Conservation (phyloP, 2,329 filamentous ascomycete species). For the Pseudogymnoascus verrucosus region DNA sequence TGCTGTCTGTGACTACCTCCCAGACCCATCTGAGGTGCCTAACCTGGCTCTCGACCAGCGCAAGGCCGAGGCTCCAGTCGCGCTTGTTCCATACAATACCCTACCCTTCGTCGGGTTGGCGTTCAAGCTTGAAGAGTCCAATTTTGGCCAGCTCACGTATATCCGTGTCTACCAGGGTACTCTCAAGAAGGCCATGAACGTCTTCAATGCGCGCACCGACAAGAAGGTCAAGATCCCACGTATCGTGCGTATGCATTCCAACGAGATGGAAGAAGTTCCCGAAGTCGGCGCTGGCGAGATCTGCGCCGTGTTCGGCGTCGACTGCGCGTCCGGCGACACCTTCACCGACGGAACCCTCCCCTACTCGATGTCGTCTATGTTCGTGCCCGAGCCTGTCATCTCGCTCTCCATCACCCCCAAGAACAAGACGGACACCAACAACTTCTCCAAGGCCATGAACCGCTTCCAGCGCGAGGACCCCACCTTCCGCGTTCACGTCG, state of each 20-base stretch:
- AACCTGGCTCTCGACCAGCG: conserved; percentile 83
- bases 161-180: conserved; percentile 96
- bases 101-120: conserved; percentile 91
- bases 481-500: conserved; percentile 91
- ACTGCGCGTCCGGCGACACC: conserved; percentile 95
- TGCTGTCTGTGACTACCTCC: conserved; percentile 90
- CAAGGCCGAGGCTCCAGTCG: conserved; percentile 69
- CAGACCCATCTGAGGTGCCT: conserved; percentile 80
- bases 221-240: conserved; percentile 96
- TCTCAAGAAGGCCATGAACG: conserved; percentile 76
- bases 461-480: conserved; percentile 98
- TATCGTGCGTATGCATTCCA: conserved; percentile 98
- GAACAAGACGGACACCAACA: conserved; percentile 79
- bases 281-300: conserved; percentile 96
- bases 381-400: conserved; percentile 95
- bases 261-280: conserved; percentile 94
- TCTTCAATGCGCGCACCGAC: conserved; percentile 88
- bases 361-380: conserved; percentile 97
- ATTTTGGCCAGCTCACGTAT: conserved; percentile 96
- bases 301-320: conserved; percentile 95
- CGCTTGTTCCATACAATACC: conserved; percentile 86
- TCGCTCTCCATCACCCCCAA: conserved; percentile 97
- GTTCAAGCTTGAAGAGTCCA: conserved; percentile 98
- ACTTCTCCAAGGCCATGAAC: conserved; percentile 98
- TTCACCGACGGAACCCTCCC: conserved; percentile 91